Evolutionary conservation across 2,329 filamentous ascomycete genomes (phyloP).

Genomic region (Colletotrichum zoysiae): DNA sequence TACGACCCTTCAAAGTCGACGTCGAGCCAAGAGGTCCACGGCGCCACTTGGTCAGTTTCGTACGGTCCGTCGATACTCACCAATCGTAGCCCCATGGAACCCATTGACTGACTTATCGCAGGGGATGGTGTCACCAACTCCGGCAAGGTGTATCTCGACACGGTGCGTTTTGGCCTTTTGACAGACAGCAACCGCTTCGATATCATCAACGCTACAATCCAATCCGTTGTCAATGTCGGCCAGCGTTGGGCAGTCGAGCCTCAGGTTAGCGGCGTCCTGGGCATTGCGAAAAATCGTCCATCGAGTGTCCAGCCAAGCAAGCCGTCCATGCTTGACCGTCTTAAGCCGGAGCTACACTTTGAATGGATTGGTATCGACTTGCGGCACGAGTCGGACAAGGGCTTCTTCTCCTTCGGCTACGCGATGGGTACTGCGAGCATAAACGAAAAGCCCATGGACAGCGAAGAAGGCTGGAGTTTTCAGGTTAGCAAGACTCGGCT

Average conservation of each 20-base stretch:
- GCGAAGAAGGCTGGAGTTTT: constrained; percentile 62
- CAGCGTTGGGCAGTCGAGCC: constrained; percentile 57
- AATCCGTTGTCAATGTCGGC: constrained; percentile 61
- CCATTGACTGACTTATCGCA: constrained; percentile 40
- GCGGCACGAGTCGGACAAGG: constrained; percentile 30
- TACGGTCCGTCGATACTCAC: constrained; percentile 60
- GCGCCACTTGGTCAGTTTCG: constrained; percentile 62
- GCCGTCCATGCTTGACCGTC: constrained; percentile 59
- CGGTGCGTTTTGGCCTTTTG: constrained; percentile 56
- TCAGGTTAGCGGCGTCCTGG: constrained; percentile 64
- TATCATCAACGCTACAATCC: constrained; percentile 60
- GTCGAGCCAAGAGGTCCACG: constrained; percentile 56
- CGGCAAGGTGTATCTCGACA: constrained; percentile 66
- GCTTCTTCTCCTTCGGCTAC: constrained; percentile 60
- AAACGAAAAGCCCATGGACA: constrained; percentile 27
- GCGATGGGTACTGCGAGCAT: constrained; percentile 45
- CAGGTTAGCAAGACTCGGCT: constrained; percentile 59
- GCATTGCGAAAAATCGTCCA: constrained; percentile 61
- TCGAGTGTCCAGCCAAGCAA: constrained; percentile 59
- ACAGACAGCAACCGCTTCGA: constrained; percentile 48
- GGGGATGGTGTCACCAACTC: constrained; percentile 59
- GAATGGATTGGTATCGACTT: constrained; percentile 65
- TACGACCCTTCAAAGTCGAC: constrained; percentile 61
- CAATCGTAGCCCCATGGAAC: not conserved
- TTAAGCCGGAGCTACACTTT: constrained; percentile 55